phyloP scores from a whole-genome alignment of 805 yeast genomes.

The Candida chauliodis region DNA sequence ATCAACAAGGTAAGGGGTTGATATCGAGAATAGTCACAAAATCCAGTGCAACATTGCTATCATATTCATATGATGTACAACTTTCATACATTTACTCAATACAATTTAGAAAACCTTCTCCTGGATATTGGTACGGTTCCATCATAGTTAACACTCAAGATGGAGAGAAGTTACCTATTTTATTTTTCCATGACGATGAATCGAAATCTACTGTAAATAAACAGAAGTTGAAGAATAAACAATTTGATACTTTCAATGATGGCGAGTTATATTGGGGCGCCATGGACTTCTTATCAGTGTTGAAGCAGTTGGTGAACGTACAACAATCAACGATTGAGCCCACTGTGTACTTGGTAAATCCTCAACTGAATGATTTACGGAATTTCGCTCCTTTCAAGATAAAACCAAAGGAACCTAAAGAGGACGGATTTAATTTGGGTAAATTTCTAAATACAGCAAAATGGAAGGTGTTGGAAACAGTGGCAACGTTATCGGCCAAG shows the following conservation, averaged over 20 bases:
- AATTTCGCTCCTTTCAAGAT: slow-evolving; percentile 46
- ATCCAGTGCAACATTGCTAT: slow-evolving; percentile 49
- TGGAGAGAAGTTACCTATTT: slow-evolving; percentile 70
- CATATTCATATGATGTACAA: slow-evolving; percentile 67
- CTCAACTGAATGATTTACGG: slow-evolving; percentile 61
- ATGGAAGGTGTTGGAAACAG: slow-evolving; percentile 82
- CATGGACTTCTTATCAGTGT: slow-evolving; percentile 57
- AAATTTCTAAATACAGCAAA: slow-evolving; percentile 63
- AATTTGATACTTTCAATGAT: slow-evolving; percentile 69
- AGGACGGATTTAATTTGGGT: slow-evolving; percentile 32
- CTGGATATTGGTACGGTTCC: slow-evolving; percentile 93
- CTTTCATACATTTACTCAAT: slow-evolving; percentile 66
- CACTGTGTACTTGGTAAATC: slow-evolving; percentile 72
- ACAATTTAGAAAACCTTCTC: slow-evolving; percentile 78
- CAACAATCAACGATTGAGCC: slow-evolving; percentile 71
- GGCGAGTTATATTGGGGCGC: slow-evolving; percentile 88
- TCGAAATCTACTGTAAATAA: slow-evolving; percentile 68
- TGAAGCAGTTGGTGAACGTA: slow-evolving; percentile 55
- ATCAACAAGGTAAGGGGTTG: slow-evolving; percentile 2
- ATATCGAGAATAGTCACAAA: slow-evolving; percentile 36
- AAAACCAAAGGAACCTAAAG: slow-evolving; percentile 16
- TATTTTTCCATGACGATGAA: slow-evolving; percentile 91
- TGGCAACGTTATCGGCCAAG: slow-evolving; percentile 67
- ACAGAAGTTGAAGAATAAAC: slow-evolving; percentile 54
- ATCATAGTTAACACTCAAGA: slow-evolving; percentile 66